Evolutionary conservation across 768 basidiomycete genomes (phyloP), one percentile per base, ranked within the genome.

Genomic region (Mrakia frigida): DNA sequence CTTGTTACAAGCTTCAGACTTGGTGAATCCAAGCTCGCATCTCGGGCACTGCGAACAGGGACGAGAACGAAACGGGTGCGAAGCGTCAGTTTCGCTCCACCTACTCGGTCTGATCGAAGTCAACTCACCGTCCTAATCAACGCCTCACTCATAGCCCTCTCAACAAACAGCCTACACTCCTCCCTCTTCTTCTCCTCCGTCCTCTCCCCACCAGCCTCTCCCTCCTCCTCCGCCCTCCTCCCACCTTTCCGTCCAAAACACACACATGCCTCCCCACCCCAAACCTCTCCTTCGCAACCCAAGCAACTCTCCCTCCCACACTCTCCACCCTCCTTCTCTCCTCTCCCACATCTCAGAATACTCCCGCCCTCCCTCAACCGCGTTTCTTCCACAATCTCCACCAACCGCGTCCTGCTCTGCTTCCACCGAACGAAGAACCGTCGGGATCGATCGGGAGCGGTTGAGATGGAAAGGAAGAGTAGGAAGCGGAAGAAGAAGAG

Each of bases 1-100:
- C 72, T 77, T 77, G 56, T 77, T 77, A 28, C 77, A 77, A 11
- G 72, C 46, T 35, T 77, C 77, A n/a, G 33, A 35, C 31, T 77
- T 77, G 18, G 71, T 77, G 59, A 77, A 77, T 39, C 77, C 65
- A 1, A 77, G 68, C 65, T 74, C 73, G 67, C 77, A 77, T 39
- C 43, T 39, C 7, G 77, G 77, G 50, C 77, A 77, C 70, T 75
- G 73, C 2, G 28, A n/a, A 7, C n/a, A 14, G 65, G 21, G 43
- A 0, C 2, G 6, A 46, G 23, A 60, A 35, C n/a, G n/a, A n/a
- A n/a, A n/a, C n/a, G n/a, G n/a, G 9, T 25, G 18, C 23, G 50
- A 41, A 41, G 46, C 37, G 33, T 37, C 31, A 25, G 33, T 33
- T 23, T n/a, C n/a, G n/a, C n/a, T n/a, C n/a, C n/a, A n/a, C n/a